Evolutionary conservation across 495 filamentous ascomycete species (phyloP).

Genomic region (Tuber indicum): DNA sequence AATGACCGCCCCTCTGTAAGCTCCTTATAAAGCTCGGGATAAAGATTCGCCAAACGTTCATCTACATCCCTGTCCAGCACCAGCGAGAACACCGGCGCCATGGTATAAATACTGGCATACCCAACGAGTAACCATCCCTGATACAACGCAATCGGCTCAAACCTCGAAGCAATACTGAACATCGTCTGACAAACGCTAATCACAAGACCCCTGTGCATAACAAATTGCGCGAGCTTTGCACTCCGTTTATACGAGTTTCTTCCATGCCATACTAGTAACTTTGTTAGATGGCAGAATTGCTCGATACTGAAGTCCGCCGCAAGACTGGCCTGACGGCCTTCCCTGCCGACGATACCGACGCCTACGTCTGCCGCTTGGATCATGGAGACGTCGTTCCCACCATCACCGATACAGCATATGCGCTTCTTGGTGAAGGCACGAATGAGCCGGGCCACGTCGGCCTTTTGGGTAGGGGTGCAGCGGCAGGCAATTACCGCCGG

Average conservation of each 20-base stretch:
- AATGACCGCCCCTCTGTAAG: conserved; percentile 75
- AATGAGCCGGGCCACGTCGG: conserved; percentile 85
- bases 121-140: conserved; percentile 91
- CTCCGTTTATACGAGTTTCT: conserved; percentile 93
- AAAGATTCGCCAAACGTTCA: conserved; percentile 83
- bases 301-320: conserved; percentile 94
- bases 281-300: conserved; percentile 93
- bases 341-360: conserved; percentile 96
- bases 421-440: conserved; percentile 86
- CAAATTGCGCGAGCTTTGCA: conserved; percentile 94
- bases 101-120: conserved; percentile 95
- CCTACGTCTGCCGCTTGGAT: conserved; percentile 97
- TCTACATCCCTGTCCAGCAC: conserved; percentile 94
- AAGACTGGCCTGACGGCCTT: conserved; percentile 87
- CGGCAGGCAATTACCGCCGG: conserved; percentile 94
- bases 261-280: conserved; percentile 96
- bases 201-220: conserved; percentile 94
- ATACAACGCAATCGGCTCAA: conserved; percentile 90
- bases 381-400: conserved; percentile 98
- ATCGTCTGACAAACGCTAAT: conserved; percentile 94
- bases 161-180: conserved; percentile 84
- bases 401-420: conserved; percentile 93
- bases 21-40: conserved; percentile 96
- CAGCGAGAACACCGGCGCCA: conserved; percentile 87
- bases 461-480: conserved; percentile 96